Percentiles rank a stretch among this genome's conserved stretches.
These are phyloP conservation scores for Diospyros lotus DNA, from an alignment of 148 eudicot species.

Conservation along the genomic window DNA sequence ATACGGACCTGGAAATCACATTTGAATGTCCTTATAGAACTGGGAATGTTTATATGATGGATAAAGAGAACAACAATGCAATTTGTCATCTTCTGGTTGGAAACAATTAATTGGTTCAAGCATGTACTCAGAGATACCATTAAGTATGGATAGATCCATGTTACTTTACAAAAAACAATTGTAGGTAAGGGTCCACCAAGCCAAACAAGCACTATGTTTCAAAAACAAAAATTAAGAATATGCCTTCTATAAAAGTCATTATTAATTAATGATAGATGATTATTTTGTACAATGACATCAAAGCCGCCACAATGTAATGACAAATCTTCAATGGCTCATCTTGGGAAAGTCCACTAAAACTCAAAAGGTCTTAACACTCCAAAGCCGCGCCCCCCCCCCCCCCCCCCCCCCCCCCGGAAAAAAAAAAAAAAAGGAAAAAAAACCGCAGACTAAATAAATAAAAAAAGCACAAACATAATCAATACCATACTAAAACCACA, in stretches of 20 bases:
- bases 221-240: no score
- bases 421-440: no score
- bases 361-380: not conserved
- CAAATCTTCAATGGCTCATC: not conserved
- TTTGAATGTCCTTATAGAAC: not conserved
- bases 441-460: no score
- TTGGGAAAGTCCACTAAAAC: not conserved
- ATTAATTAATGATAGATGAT: not conserved
- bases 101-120: not conserved
- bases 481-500: not conserved
- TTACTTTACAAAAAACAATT: not conserved
- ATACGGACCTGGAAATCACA: conserved; percentile 52
- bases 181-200: conserved; percentile 1
- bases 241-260: no score
- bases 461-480: no score
- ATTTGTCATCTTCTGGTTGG: not conserved
- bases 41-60: not conserved
- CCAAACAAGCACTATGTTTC: no score
- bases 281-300: no score
- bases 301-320: not conserved
- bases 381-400: no score
- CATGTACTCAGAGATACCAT: not conserved
- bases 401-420: no score
- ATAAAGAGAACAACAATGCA: not conserved
- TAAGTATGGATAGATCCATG: not conserved